Base-by-base conservation (phyloP, 2,329 filamentous ascomycete genomes). In the Hypoxylon sp. region DNA sequence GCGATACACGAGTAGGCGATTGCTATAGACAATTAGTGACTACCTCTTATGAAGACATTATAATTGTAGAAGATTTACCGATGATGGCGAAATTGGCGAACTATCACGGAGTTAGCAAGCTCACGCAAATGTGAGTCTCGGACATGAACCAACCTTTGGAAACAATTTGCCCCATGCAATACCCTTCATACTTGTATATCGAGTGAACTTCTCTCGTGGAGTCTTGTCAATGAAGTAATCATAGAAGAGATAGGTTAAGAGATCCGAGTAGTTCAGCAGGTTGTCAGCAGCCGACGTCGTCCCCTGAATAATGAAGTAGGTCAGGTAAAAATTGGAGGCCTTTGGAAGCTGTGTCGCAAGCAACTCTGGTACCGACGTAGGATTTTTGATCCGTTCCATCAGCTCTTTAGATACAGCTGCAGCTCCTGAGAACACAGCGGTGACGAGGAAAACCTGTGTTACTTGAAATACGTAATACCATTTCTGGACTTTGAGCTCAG, bases 391-490 rank as follows among this genome's bases (percentile, higher is more conserved):
- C 15, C 61, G 59, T 15, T 72, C 58, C 43, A 67, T 56, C 4
- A 76, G 59, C 56, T 74, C 67, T 2, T 70, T 67, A 5, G 65
- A 68, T 8, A 76, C 71, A 24, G 74, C 68, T 10, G 74, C 71
- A 3, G 74, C 74, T 1, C 91, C 88, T 10, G 91, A 93, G 7
- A 91, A 87, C 20, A 97, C 74, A 0, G 93, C 94, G 0, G 91
- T 90, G 52, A 97, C 87, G 22, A 97, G 80, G 79, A 97, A 97
- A 41, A 95, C 91, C 74, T 97, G 91, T 8, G 94, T 83, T 22
- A 97, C 86, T 75, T 93, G 90, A 76, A 93, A 93, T 47, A 86
- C 84, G 72, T 94, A 96, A 79, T 92, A 96, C 73, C 86, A 91
- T 71, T 89, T 91, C 75, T 96, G 91, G 0, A 90, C 89, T 46